Evolutionary conservation across 2,329 filamentous ascomycete genomes (phyloP).

Genomic region (Cercospora janseana): DNA sequence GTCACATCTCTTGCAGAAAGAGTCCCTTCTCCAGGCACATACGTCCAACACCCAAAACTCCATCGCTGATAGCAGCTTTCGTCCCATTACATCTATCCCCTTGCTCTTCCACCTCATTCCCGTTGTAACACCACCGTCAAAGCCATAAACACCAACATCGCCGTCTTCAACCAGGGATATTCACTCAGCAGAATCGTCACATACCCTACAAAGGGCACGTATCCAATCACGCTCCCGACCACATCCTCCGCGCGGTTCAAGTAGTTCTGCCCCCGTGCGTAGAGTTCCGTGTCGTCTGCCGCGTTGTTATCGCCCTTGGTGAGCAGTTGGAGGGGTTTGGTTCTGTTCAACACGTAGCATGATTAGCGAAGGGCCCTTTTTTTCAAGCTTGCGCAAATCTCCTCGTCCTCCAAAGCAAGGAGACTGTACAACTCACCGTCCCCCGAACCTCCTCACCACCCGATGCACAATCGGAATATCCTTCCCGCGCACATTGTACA

Average conservation of each 20-base stretch:
- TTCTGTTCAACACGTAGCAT: slow-evolving; percentile 34
- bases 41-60: neutral
- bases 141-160: slow-evolving; percentile 92
- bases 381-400: neutral
- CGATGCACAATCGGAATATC: slow-evolving; percentile 97
- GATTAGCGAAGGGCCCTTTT: neutral
- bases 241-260: slow-evolving; percentile 78
- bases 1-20: no score
- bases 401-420: neutral
- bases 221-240: slow-evolving; percentile 86
- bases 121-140: slow-evolving; percentile 87
- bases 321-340: slow-evolving; percentile 63
- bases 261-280: slow-evolving; percentile 82
- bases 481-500: slow-evolving; percentile 86
- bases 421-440: slow-evolving; percentile 47
- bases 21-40: no score
- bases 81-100: neutral
- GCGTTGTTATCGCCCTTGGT: slow-evolving; percentile 98
- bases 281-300: slow-evolving; percentile 88
- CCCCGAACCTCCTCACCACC: slow-evolving; percentile 70
- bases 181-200: slow-evolving; percentile 95
- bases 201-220: slow-evolving; percentile 92
- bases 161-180: slow-evolving; percentile 95
- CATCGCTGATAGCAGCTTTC: neutral
- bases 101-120: slow-evolving; percentile 63